Percentiles rank a stretch among this genome's conserved stretches.
These are phyloP conservation scores for Leucocoprinus birnbaumii DNA, from an alignment of 768 basidiomycete species.

Conservation along the genomic window DNA sequence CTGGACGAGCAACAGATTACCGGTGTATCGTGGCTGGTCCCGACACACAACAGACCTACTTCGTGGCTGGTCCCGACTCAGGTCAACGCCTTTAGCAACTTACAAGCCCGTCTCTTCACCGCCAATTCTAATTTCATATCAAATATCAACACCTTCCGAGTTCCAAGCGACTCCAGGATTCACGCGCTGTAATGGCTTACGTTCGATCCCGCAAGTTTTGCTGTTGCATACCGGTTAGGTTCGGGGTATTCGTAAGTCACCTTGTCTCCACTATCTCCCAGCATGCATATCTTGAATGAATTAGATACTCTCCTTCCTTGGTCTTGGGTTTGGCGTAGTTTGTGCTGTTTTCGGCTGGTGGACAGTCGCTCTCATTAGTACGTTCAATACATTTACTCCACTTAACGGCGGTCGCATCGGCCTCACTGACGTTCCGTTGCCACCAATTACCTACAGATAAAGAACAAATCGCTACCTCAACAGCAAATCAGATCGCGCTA, in stretches of 20 bases:
- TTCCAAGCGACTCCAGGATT: too few relatives aligned
- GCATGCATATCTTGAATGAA: background rate
- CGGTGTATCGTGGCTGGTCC: constrained; percentile 34
- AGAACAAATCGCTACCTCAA: constrained; percentile 26
- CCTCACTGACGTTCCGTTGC: background rate
- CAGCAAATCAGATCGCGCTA: constrained; percentile 37
- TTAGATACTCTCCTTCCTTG: constrained; percentile 34
- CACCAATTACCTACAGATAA: constrained; percentile 19
- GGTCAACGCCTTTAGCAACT: background rate
- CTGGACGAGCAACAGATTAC: background rate
- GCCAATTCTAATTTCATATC: too few relatives aligned
- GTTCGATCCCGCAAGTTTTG: constrained; percentile 57
- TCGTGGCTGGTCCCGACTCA: constrained; percentile 12
- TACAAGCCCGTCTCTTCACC: too few relatives aligned
- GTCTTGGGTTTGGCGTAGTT: constrained; percentile 40
- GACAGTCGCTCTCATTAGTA: constrained; percentile 40
- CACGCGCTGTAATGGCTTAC: constrained; percentile 33
- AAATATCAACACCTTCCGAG: too few relatives aligned
- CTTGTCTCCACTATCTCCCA: background rate
- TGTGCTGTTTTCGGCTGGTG: constrained; percentile 46
- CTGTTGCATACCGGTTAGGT: constrained; percentile 63
- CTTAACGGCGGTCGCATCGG: background rate
- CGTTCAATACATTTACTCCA: constrained; percentile 17
- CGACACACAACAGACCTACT: constrained; percentile 20
- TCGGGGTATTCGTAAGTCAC: constrained; percentile 53